Evolutionary conservation across 2,329 filamentous ascomycete species (phyloP).

Genomic region (Aspergillus intermedius): DNA sequence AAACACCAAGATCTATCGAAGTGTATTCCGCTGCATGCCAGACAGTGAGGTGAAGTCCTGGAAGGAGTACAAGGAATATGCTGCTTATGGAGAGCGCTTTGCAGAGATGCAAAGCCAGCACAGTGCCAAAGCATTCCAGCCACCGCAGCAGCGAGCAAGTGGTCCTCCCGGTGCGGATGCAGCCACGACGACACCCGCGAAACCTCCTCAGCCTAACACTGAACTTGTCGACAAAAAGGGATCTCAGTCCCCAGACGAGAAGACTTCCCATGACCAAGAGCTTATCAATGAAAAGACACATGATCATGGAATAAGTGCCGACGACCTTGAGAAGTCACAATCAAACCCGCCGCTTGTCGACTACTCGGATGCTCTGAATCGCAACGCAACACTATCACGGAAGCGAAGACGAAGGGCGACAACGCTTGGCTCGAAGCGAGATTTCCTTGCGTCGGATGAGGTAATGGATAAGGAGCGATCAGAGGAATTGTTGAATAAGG

Average conservation of each 20-base stretch:
- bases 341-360: conserved; percentile 27
- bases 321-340: conserved; percentile 28
- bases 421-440: conserved; percentile 41
- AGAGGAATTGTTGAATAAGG: conserved; percentile 70
- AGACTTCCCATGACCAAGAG: conserved; percentile 28
- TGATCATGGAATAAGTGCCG: conserved; percentile 17
- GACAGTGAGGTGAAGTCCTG: conserved; percentile 90
- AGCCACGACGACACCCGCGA: conserved; percentile 12
- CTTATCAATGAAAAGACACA: conserved; percentile 41
- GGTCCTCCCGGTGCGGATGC: conserved; percentile 33
- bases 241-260: conserved; percentile 26
- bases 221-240: conserved; percentile 25
- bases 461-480: conserved; percentile 68
- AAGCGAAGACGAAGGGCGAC: conserved; percentile 39
- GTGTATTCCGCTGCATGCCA: conserved; percentile 94
- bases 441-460: conserved; percentile 59
- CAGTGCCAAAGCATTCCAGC: conserved; percentile 43
- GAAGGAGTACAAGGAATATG: conserved; percentile 84
- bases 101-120: conserved; percentile 56
- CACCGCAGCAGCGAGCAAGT: conserved; percentile 36
- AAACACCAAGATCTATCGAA: conserved; percentile 89
- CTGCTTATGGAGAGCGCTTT: conserved; percentile 71
- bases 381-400: conserved; percentile 31
- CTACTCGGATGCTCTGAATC: conserved; percentile 36
- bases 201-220: conserved; percentile 2